Evolutionary conservation across 2,329 filamentous ascomycete species (phyloP).

Genomic region (Diplodia seriata): DNA sequence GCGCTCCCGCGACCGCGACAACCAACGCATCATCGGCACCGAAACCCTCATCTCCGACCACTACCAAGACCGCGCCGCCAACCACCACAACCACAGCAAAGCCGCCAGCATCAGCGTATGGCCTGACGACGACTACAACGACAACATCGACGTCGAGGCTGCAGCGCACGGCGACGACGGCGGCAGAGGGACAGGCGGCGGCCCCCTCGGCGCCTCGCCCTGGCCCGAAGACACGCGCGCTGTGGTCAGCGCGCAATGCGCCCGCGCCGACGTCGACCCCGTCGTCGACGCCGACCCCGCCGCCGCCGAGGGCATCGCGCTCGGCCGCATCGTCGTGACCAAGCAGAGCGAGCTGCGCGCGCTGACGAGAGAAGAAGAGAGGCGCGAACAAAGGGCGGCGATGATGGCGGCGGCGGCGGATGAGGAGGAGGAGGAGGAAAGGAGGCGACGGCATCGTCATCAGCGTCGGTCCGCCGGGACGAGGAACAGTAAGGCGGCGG

Average conservation of each 20-base stretch:
- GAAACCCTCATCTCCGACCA: slow-evolving; percentile 18
- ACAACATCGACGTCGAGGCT: not conserved
- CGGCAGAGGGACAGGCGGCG: too few species aligned
- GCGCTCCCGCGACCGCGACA: not conserved
- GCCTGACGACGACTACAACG: not conserved
- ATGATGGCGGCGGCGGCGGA: not conserved
- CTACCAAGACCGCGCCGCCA: slow-evolving; percentile 4
- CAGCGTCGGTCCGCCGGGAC: too few species aligned
- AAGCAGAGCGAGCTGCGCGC: not conserved
- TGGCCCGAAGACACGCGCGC: slow-evolving; percentile 15
- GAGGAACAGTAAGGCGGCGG: too few species aligned
- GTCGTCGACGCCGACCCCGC: not conserved
- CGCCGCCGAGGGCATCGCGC: not conserved
- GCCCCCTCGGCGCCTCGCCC: too few species aligned
- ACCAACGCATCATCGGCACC: not conserved
- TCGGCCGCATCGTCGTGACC: slow-evolving; percentile 7
- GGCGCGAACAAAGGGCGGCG: not conserved
- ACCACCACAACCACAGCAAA: not conserved
- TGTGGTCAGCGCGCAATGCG: slow-evolving; percentile 7
- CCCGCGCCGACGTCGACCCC: not conserved
- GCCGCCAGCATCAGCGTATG: not conserved
- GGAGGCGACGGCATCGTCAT: not conserved
- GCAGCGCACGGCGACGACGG: not conserved
- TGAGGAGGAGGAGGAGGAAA: not conserved
- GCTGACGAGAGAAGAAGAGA: slow-evolving; percentile 3